Percentiles rank a stretch among this genome's conserved stretches.
These are phyloP conservation scores for Coniochaeta prunicola DNA, from an alignment of 2,329 filamentous ascomycete genomes.

Conservation along the genomic window DNA sequence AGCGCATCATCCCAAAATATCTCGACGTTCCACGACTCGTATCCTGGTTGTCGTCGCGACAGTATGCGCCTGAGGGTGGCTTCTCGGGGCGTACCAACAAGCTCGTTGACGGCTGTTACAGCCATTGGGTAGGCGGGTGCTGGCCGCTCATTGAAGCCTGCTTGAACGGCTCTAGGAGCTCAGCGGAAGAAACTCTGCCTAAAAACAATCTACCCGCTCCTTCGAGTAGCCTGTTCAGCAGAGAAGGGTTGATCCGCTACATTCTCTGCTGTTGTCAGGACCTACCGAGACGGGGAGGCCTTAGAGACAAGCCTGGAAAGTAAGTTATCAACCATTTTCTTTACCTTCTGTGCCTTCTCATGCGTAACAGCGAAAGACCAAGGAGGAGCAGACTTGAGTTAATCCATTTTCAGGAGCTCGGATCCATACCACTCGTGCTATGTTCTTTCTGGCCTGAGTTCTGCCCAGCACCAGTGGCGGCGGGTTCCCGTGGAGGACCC, in stretches of 20 bases:
- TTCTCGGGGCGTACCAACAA: conserved; percentile 95
- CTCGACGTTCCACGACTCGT: conserved; percentile 72
- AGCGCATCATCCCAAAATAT: conserved; percentile 66
- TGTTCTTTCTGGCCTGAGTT: conserved; percentile 77
- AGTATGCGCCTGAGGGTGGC: conserved; percentile 86
- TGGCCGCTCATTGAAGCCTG: conserved; percentile 86
- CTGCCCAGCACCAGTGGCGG: conserved; percentile 65
- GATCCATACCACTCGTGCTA: conserved; percentile 95
- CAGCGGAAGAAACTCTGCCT: conserved; percentile 8
- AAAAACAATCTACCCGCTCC: conserved; percentile 20
- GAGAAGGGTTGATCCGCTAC: conserved; percentile 80
- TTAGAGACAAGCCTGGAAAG: conserved; percentile 92
- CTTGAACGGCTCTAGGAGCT: conserved; percentile 33
- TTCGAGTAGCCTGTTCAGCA: conserved; percentile 59
- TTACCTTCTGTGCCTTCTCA: not conserved
- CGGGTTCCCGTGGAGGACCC: conserved; percentile 24
- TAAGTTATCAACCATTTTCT: conserved; percentile 37
- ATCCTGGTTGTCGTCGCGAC: conserved; percentile 82
- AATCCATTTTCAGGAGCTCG: conserved; percentile 45
- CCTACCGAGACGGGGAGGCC: conserved; percentile 60
- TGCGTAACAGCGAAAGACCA: conserved; percentile 3
- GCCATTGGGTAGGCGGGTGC: conserved; percentile 93
- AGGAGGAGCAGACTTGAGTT: conserved; percentile 4
- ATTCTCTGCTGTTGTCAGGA: conserved; percentile 86
- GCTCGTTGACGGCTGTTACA: conserved; percentile 96